phyloP scores from a whole-genome alignment of 1,284 basidiomycete genomes.

The Cutaneotrichosporon sp. region DNA sequence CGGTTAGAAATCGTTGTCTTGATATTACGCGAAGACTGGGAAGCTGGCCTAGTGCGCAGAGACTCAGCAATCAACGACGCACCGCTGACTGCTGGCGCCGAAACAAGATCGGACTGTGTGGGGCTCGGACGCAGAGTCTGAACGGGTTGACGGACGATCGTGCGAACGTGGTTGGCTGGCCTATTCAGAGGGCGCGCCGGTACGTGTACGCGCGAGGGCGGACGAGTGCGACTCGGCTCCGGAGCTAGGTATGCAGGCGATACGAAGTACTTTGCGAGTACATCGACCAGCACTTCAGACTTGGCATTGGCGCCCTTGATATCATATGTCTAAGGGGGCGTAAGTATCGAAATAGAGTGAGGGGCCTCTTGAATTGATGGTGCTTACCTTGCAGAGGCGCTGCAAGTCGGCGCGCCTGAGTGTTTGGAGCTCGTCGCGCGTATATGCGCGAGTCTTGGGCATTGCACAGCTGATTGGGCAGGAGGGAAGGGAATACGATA shows the following conservation, averaged over 20 bases:
- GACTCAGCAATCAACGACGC: no score
- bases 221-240: background rate
- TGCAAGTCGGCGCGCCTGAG: conserved; percentile 40
- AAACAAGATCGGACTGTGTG: no score
- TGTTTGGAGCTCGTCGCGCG: conserved; percentile 36
- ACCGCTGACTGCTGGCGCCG: no score
- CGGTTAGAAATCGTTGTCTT: no score
- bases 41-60: no score
- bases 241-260: conserved; percentile 24
- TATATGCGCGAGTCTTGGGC: conserved; percentile 32
- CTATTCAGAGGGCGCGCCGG: background rate
- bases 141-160: no score
- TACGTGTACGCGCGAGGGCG: background rate
- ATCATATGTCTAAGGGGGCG: conserved; percentile 40
- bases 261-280: conserved; percentile 28
- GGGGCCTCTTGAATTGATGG: background rate
- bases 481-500: no score
- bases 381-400: conserved; percentile 39
- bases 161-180: no score
- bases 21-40: no score
- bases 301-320: conserved; percentile 43
- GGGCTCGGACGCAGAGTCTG: no score
- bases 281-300: conserved; percentile 30
- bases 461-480: conserved; percentile 13
- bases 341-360: background rate